These are phyloP conservation scores for Russula sp. DNA, from an alignment of 768 basidiomycete genomes.

Conservation along the genomic window DNA sequence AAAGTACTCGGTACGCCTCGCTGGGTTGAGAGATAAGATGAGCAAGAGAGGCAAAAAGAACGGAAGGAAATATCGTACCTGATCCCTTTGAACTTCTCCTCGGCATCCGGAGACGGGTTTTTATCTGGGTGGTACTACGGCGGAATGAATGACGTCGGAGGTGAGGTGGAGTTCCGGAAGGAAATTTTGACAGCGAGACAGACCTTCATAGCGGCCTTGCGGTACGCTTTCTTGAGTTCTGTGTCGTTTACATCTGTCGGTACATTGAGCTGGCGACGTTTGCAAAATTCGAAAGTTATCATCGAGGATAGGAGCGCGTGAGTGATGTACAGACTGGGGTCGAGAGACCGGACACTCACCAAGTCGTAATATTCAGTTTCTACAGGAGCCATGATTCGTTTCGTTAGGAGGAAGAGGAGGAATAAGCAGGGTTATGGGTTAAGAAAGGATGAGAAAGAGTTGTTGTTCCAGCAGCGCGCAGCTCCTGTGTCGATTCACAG, in stretches of 20 bases:
- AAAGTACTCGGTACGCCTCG: conserved; percentile 92
- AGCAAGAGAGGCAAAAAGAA: background rate
- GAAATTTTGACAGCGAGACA: conserved; percentile 15
- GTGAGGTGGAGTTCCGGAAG: background rate
- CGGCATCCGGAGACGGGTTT: conserved; percentile 87
- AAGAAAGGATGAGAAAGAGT: background rate
- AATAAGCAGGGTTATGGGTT: background rate
- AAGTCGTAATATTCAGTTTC: conserved; percentile 88
- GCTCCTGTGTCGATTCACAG: background rate
- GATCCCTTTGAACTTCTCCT: conserved; percentile 95
- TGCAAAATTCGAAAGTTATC: conserved; percentile 4
- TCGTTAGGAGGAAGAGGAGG: background rate
- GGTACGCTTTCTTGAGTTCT: conserved; percentile 88
- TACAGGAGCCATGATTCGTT: conserved; percentile 62
- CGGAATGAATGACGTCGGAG: background rate
- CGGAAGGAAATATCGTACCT: conserved; percentile 41
- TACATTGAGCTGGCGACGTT: conserved; percentile 53
- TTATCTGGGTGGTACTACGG: conserved; percentile 90
- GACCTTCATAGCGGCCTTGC: conserved; percentile 91
- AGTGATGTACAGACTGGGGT: background rate
- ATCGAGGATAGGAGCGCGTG: conserved; percentile 23
- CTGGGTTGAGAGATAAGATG: conserved; percentile 32
- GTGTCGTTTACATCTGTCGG: conserved; percentile 66
- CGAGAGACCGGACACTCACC: conserved; percentile 25
- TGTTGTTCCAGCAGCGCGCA: background rate